A percentile compares a stretch with the other conserved stretches of the same genome.
phyloP scores from a whole-genome alignment of 306 rosid species.

The Vigna angularis region DNA sequence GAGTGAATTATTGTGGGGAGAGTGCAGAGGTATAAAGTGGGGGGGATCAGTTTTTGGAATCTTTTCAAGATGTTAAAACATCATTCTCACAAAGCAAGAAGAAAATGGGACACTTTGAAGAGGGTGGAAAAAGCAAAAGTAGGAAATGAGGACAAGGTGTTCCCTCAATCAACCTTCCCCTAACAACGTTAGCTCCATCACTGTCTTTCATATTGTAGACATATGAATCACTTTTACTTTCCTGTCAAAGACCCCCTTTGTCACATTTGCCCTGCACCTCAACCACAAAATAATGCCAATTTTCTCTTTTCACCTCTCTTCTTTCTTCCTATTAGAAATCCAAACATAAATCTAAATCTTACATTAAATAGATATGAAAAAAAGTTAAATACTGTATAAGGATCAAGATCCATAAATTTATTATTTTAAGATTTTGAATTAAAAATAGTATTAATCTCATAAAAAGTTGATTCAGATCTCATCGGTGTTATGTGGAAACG shows the following conservation, averaged over 20 bases:
- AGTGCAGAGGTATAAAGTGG: slow-evolving; percentile 53
- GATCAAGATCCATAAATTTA: too few relatives aligned
- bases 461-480: too few relatives aligned
- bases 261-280: slow-evolving; percentile 39
- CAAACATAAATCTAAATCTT: too few relatives aligned
- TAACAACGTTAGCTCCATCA: slow-evolving; percentile 51
- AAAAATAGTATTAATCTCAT: too few relatives aligned
- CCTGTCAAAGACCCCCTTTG: slow-evolving; percentile 49
- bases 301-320: slow-evolving; percentile 1
- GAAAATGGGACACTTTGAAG: slow-evolving; percentile 42
- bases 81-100: slow-evolving; percentile 52
- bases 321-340: background rate
- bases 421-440: too few relatives aligned
- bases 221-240: slow-evolving; percentile 56
- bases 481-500: fast-evolving
- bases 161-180: slow-evolving; percentile 57
- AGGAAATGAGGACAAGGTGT: slow-evolving; percentile 64
- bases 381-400: too few relatives aligned
- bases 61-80: slow-evolving; percentile 63
- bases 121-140: slow-evolving; percentile 46
- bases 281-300: background rate
- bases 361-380: too few relatives aligned
- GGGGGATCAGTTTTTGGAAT: slow-evolving; percentile 49
- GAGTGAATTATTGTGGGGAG: slow-evolving; percentile 58
- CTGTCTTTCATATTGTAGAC: slow-evolving; percentile 63